These are phyloP conservation scores for Pseudocercospora fijiensis DNA, from an alignment of 2,329 filamentous ascomycete species.

Conservation along the genomic window DNA sequence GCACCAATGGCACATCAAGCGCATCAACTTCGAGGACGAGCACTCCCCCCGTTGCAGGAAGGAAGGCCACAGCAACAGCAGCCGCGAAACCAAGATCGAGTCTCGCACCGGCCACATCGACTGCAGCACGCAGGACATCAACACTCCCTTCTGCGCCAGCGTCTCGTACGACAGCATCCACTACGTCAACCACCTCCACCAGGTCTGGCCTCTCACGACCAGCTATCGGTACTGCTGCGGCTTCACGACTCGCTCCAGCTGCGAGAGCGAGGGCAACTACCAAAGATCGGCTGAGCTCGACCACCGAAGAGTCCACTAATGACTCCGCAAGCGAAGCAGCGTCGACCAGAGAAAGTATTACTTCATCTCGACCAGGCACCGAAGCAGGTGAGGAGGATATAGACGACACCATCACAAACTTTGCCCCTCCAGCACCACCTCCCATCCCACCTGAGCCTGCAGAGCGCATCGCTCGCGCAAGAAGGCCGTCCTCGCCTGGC, in stretches of 20 bases:
- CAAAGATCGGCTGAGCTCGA: constrained; percentile 23
- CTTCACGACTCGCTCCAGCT: constrained; percentile 18
- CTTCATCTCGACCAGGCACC: constrained; percentile 23
- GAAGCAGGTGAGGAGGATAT: constrained; percentile 27
- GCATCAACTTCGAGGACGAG: constrained; percentile 61
- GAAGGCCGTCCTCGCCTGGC: constrained; percentile 37
- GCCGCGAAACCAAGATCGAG: constrained; percentile 57
- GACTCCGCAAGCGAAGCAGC: constrained; percentile 29
- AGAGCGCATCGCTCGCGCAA: constrained; percentile 26
- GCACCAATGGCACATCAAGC: constrained; percentile 52
- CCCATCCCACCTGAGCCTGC: constrained; percentile 29
- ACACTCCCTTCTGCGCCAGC: constrained; percentile 37
- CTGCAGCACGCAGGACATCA: constrained; percentile 34
- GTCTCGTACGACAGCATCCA: constrained; percentile 12
- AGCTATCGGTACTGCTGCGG: constrained; percentile 17
- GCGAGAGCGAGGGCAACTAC: constrained; percentile 17
- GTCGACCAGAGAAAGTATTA: constrained; percentile 26
- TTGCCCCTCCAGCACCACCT: constrained; percentile 35
- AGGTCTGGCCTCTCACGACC: constrained; percentile 21
- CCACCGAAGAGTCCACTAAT: constrained; percentile 28
- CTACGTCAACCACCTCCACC: constrained; percentile 16
- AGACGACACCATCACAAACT: constrained; percentile 29
- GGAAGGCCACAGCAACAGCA: constrained; percentile 36
- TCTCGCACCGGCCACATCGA: constrained; percentile 44
- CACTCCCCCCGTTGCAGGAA: constrained; percentile 58